These are phyloP conservation scores for Acacia pycnantha DNA, from an alignment of 331 rosid species.

Conservation along the genomic window DNA sequence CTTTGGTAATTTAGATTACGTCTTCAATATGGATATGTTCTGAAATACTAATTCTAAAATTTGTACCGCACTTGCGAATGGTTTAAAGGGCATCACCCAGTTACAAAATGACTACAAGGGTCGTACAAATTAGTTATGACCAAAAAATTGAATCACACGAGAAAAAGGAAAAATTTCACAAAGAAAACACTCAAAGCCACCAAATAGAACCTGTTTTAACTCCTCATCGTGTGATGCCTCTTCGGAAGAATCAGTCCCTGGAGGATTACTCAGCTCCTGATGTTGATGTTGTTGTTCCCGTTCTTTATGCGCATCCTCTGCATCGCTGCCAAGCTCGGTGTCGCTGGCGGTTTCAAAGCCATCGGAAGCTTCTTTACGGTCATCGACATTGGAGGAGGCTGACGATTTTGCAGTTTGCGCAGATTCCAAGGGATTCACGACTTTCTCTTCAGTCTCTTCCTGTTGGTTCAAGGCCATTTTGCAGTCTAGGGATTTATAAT, in stretches of 20 bases:
- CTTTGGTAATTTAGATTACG: background rate
- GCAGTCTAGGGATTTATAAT: background rate
- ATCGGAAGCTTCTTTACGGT: slow-evolving; percentile 39
- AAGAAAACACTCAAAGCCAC: background rate
- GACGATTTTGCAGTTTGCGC: slow-evolving; percentile 14
- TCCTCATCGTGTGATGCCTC: slow-evolving; percentile 31
- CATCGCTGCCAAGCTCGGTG: slow-evolving; percentile 49
- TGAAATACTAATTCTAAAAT: background rate
- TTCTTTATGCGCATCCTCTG: background rate
- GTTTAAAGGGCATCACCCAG: background rate
- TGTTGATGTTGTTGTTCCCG: background rate
- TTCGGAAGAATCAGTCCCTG: slow-evolving; percentile 2
- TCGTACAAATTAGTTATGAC: background rate
- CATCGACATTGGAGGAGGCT: slow-evolving; percentile 17
- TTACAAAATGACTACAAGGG: background rate
- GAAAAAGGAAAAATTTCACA: background rate
- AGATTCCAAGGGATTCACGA: slow-evolving; percentile 24
- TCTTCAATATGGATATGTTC: background rate
- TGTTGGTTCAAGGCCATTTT: slow-evolving; percentile 29
- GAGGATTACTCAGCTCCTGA: slow-evolving; percentile 17
- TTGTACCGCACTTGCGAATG: background rate
- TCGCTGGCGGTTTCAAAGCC: slow-evolving; percentile 80
- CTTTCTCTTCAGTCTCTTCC: slow-evolving; percentile 28
- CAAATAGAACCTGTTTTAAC: slow-evolving; percentile 33
- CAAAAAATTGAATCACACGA: background rate